Evolutionary conservation across 345 rosid genomes (phyloP), one percentile per base, ranked within the genome.

Genomic region (Acer campestre): DNA sequence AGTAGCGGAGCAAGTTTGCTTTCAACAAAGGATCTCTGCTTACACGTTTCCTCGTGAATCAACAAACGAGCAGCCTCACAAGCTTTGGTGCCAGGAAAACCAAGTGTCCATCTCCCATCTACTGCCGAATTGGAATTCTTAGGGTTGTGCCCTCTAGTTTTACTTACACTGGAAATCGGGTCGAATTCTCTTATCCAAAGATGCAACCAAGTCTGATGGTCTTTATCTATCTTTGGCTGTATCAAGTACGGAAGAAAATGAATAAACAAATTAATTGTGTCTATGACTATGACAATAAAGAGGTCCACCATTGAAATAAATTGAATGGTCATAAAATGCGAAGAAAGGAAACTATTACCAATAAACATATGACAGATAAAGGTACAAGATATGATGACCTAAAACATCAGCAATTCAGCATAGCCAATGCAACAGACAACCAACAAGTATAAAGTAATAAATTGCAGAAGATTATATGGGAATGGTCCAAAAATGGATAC

Each of bases 21-120:
- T 74, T 81, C 81, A 10, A 88, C 78, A 14, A 77, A 84, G 27
- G 80, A 82, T 79, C 82, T 86, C 75, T 86, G 91, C 86, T 85
- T 84, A 35, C 76, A 61, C 49, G 78, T 73, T 85, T 87, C 90
- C 67, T 84, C 88, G 0, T 81, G 82, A 67, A 87, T 81, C 81
- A 84, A 63, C 67, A 74, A 70, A 53, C 79, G 81, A 78, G 93
- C 95, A 72, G 74, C 75, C 67, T 79, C 83, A 76, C 90, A 85
- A 58, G 87, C 86, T 66, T 82, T 82, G 0, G 72, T 82, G 72
- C 78, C 86, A 16, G 85, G 68, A 78, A 89, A 91, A 67, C 91
- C 95, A 63, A 89, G 84, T 22, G 86, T 87, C 93, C 95, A 89
- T 79, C 84, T 81, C 73, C 92, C 93, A 65, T 89, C 92, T 10